phyloP scores from a whole-genome alignment of 1,284 basidiomycete genomes.

The Marasmius tenuissimus region DNA sequence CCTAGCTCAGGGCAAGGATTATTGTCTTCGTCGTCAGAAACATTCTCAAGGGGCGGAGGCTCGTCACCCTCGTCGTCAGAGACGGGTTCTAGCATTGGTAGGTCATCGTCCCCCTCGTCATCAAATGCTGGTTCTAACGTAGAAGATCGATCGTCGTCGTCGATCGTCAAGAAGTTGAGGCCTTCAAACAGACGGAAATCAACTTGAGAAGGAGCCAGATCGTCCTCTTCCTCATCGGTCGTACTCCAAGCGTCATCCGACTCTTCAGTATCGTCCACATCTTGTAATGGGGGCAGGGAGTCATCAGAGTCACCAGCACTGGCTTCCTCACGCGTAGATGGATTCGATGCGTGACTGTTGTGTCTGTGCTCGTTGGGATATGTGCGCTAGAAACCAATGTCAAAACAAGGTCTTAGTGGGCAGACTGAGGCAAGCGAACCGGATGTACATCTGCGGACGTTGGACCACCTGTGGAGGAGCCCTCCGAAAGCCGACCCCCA shows the following conservation, averaged over 20 bases:
- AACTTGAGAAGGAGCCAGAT: background rate
- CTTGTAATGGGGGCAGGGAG: background rate
- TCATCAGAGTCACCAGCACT: background rate
- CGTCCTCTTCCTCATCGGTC: conserved; percentile 1
- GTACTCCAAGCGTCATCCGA: conserved; percentile 1
- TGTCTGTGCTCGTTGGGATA: too few relatives aligned
- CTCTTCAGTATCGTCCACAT: background rate
- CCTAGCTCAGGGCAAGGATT: conserved; percentile 7
- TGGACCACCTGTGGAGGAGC: background rate
- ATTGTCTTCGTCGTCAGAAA: conserved; percentile 1
- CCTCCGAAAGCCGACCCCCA: background rate
- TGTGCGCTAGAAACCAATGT: too few relatives aligned
- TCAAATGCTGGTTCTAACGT: background rate
- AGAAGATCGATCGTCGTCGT: background rate
- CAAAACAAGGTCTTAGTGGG: too few relatives aligned
- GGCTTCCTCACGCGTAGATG: background rate
- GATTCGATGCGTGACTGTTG: too few relatives aligned
- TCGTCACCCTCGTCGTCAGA: background rate
- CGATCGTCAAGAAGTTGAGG: background rate
- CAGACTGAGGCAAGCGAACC: background rate
- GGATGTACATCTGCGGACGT: background rate
- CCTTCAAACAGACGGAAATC: background rate
- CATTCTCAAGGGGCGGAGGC: too few relatives aligned
- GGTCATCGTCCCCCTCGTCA: background rate
- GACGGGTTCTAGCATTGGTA: background rate